Percentiles rank a stretch among this genome's conserved stretches.
These are phyloP conservation scores for Gamsiella multidivaricata DNA, from an alignment of 192 early-diverging fungal genomes.

Conservation along the genomic window DNA sequence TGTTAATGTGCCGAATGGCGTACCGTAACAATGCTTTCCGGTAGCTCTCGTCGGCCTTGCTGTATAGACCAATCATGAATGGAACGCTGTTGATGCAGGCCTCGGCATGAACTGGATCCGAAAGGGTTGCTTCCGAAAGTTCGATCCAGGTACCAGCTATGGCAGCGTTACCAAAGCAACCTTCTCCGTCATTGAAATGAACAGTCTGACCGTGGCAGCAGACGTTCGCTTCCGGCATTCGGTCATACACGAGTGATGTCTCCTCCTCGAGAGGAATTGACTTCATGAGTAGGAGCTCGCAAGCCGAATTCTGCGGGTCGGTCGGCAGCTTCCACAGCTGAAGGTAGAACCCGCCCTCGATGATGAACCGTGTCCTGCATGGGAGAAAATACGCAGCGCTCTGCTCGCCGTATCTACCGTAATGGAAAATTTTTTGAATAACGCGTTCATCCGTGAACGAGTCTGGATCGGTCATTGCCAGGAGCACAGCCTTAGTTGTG, in stretches of 20 bases:
- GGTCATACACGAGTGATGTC: neutral
- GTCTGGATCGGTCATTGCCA: neutral
- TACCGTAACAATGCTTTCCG: neutral
- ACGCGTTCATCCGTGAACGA: neutral
- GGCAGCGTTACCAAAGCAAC: too few species aligned
- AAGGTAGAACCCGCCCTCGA: neutral
- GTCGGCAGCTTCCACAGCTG: conserved; percentile 2
- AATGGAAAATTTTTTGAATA: neutral
- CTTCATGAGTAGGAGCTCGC: neutral
- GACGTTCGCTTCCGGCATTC: neutral
- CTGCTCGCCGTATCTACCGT: neutral
- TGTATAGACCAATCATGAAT: neutral
- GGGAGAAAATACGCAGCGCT: neutral
- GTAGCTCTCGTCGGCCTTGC: neutral
- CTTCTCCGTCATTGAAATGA: neutral
- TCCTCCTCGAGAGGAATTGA: neutral
- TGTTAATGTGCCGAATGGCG: neutral
- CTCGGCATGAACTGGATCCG: neutral
- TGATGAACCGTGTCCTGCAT: neutral
- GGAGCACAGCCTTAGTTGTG: neutral
- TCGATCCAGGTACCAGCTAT: neutral
- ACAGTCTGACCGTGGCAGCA: neutral
- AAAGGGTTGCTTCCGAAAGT: neutral
- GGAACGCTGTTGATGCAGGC: conserved; percentile 1
- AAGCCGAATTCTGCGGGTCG: neutral